Base-by-base conservation (phyloP, 345 rosid species). In the Eutrema japonicum region DNA sequence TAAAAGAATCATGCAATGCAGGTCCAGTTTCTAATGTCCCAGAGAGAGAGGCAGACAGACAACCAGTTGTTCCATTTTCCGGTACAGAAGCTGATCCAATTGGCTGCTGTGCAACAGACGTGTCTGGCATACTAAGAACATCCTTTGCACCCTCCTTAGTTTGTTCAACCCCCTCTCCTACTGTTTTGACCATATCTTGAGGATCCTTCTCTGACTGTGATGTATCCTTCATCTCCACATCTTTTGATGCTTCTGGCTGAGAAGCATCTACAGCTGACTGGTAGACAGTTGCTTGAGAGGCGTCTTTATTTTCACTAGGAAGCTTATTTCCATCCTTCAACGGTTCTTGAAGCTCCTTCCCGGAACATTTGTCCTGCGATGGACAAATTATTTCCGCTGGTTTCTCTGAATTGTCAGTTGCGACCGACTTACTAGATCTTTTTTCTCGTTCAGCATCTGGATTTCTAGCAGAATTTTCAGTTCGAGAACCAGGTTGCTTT, bases 161-260 rank as follows among this genome's bases (percentile, higher is more conserved):
- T 26, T 79, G 57, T 47, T 64, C 29, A 64, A 68, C 56, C 57
- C 64, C 76, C 29, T 68, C 68, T 57, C 59, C 66, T 76, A 43
- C 67, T 50, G 78, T 64, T 37, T 63, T 70, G 35, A 45, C 59
- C 11, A 63, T 58, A 56, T 60, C 66, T 52, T 64, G 71, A 70
- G 73, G 68, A 60, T 82, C 71, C 70, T 80, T 84, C 52, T 76
- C 83, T 30, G 79, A 45, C 16, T 74, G 72, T 68, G 64, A n/a
- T 13, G 76, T 27, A 71, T 82, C 87, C 43, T 77, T 76, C 78
- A 72, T 76, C 37, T 77, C 85, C 40, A 73, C 80, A 70, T 81
- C 83, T 50, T 73, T 83, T 49, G 82, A 70, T 64, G 72, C 72
- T 50, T 83, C 79, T 45, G 70, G 76, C 65, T 76, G 78, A 64